Conservation (phyloP, 2,329 filamentous ascomycete genomes). For the Colletotrichum incanum region DNA sequence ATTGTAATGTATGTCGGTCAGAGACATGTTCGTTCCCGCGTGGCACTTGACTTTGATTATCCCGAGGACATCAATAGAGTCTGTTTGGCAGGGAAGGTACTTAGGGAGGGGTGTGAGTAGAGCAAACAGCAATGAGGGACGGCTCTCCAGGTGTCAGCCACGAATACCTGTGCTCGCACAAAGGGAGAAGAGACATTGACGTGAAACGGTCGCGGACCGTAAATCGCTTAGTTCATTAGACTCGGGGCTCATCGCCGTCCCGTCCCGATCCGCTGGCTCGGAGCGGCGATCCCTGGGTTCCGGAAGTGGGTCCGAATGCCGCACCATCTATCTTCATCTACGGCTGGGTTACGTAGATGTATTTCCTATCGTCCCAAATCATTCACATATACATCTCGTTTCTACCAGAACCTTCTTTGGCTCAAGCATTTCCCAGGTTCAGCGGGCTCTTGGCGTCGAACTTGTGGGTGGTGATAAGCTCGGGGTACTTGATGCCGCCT, state of each 20-base stretch:
- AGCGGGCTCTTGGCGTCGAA: conserved; percentile 74
- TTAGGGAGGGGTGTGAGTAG: conserved; percentile 25
- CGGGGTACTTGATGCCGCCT: conserved; percentile 69
- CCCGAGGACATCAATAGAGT: not conserved
- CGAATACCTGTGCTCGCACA: not conserved
- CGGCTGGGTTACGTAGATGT: not conserved
- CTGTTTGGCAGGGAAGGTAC: not conserved
- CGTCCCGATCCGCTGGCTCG: conserved; percentile 23
- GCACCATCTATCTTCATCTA: conserved; percentile 1
- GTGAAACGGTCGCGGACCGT: not conserved
- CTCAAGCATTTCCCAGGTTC: conserved; percentile 66
- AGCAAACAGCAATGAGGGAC: not conserved
- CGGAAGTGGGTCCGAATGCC: conserved; percentile 7
- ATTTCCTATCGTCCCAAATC: not conserved
- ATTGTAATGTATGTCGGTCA: not conserved
- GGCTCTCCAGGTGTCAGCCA: conserved; percentile 2
- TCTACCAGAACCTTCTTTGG: not conserved
- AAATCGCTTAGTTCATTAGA: conserved; percentile 24
- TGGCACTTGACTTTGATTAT: not conserved
- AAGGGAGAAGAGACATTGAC: not conserved
- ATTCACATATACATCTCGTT: no score
- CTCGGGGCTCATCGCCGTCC: conserved; percentile 10
- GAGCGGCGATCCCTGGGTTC: not conserved
- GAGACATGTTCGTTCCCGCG: not conserved
- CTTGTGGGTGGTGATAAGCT: conserved; percentile 70